A percentile compares a stretch with the other conserved stretches of the same genome.
phyloP scores from a whole-genome alignment of 106 monocot genomes.

The Allium sativum region DNA sequence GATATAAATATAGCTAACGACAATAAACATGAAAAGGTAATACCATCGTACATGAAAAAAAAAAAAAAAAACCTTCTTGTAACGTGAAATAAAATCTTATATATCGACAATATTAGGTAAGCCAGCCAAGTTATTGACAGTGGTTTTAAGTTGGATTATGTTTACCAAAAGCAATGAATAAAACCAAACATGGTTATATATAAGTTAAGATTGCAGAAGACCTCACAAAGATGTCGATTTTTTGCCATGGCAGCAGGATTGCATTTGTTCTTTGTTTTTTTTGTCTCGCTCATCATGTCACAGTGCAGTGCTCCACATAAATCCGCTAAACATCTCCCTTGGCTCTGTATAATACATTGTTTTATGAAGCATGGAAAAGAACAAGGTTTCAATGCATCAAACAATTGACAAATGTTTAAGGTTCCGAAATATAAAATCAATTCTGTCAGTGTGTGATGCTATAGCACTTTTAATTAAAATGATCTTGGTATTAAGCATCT shows the following conservation, averaged over 20 bases:
- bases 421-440: no score
- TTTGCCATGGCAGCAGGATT: conserved; percentile 84
- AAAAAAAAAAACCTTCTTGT: no score
- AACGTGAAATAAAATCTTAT: no score
- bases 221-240: conserved; percentile 96
- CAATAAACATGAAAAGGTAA: no score
- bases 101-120: no score
- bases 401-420: background rate
- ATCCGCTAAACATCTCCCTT: conserved; percentile 87
- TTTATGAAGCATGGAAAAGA: background rate
- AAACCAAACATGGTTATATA: conserved; percentile 2
- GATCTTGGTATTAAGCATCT: no score
- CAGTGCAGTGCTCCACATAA: conserved; percentile 94
- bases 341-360: conserved; percentile 28
- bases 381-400: background rate
- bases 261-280: conserved; percentile 76
- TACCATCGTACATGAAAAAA: no score
- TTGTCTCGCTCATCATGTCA: conserved; percentile 55
- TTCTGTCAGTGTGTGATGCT: no score
- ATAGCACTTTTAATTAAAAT: no score
- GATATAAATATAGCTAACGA: no score
- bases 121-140: no score
- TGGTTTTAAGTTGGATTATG: background rate
- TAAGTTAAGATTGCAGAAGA: conserved; percentile 12
- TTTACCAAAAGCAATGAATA: background rate